Conservation (phyloP, 108 stramenopile species). For the Pseudonitzschia multiseries region DNA sequence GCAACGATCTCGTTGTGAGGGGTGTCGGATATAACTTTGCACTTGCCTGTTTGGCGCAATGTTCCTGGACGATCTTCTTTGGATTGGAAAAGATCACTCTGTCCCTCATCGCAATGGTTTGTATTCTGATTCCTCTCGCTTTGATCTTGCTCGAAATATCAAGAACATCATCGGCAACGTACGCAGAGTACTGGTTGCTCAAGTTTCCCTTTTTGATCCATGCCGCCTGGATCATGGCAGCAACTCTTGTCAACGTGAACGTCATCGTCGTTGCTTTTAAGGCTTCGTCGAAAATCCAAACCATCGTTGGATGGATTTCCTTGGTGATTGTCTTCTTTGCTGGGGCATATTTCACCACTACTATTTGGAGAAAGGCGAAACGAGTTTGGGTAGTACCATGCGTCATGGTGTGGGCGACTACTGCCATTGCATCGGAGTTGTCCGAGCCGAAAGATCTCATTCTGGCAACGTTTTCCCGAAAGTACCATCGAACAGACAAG, state of each 20-base stretch:
- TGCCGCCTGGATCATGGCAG: constrained; percentile 83
- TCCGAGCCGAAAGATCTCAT: constrained; percentile 51
- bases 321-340: constrained; percentile 53
- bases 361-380: neutral
- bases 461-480: constrained; percentile 38
- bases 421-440: constrained; percentile 54
- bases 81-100: constrained; percentile 53
- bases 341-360: constrained; percentile 41
- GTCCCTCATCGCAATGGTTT: constrained; percentile 64
- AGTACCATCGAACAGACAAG: neutral
- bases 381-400: constrained; percentile 56
- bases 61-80: constrained; percentile 72
- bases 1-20: constrained; percentile 44
- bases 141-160: constrained; percentile 14
- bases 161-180: neutral
- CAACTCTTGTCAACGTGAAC: constrained; percentile 71
- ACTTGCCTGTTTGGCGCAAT: constrained; percentile 51
- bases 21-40: constrained; percentile 66
- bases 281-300: constrained; percentile 39
- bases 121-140: constrained; percentile 36
- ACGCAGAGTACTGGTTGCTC: constrained; percentile 57
- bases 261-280: constrained; percentile 55
- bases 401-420: constrained; percentile 69
- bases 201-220: constrained; percentile 84
- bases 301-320: constrained; percentile 48